Base-by-base conservation (phyloP, 2,329 filamentous ascomycete species). In the Zymoseptoria brevis region DNA sequence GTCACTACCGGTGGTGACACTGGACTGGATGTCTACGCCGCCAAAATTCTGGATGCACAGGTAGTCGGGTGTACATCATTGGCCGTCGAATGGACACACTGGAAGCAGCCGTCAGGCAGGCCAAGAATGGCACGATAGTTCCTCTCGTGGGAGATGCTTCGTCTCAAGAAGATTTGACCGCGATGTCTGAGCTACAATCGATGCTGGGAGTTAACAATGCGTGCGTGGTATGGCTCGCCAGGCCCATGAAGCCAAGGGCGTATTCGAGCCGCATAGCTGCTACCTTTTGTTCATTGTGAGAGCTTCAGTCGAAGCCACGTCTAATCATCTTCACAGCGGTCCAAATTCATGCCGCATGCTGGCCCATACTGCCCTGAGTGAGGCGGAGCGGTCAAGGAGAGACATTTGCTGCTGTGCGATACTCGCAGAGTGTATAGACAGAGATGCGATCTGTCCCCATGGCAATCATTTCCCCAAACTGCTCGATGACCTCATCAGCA, bases 61-160 rank as follows among this genome's bases (percentile, higher is more conserved):
- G 80, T 76, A 59, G 76, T n/a, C n/a, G n/a, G n/a, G n/a, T 82
- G 51, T 81, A 80, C 68, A 78, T 81, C 57, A 69, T 81, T 16
- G 79, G 78, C 16, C 75, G 79, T 1, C 77, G 79, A 2, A 67
- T 72, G 60, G 73, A 77, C 16, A 66, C 69, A 1, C 73, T 81
- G 22, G 69, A 77, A 45, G 70, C 70, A 22, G 78, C 78, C 6
- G 75, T 77, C 2, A 62, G 71, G 16, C 64, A 67, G 16, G 67
- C 61, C 22, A 59, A 64, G 6, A 70, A 74, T 50, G 69, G 63
- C 54, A 73, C 65, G 50, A 77, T 80, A 61, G 71, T 76, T 45
- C 74, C 76, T 1, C 60, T 80, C 50, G 66, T 67, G 0, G 76
- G 73, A 29, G 77, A 80, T 62, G 74, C 79, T n/a, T 73, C 74